Conservation (phyloP, 2,329 filamentous ascomycete genomes). For the Leptodontidium sp. region DNA sequence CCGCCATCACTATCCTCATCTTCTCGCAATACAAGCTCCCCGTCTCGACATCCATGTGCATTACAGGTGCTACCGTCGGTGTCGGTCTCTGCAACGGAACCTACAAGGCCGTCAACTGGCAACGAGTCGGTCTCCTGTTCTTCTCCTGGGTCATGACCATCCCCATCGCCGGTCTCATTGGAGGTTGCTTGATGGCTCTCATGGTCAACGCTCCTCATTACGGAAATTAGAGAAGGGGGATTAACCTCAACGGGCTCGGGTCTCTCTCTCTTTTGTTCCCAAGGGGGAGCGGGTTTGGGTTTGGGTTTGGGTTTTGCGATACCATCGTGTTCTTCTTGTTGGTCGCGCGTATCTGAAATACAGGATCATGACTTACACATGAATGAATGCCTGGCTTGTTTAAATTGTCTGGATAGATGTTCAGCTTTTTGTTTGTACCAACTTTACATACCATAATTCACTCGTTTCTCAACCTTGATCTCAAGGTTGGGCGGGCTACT, state of each 20-base stretch:
- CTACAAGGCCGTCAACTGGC: conserved; percentile 77
- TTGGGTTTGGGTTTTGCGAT: not conserved
- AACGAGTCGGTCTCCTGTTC: conserved; percentile 72
- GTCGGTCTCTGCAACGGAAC: conserved; percentile 81
- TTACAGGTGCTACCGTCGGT: conserved; percentile 80
- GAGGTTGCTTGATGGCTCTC: conserved; percentile 53
- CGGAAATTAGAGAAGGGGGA: not conserved
- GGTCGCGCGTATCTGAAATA: not conserved
- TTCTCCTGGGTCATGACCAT: conserved; percentile 74
- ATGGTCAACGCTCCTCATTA: conserved; percentile 62
- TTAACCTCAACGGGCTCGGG: too few species aligned
- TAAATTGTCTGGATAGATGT: not conserved
- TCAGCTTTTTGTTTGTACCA: not conserved
- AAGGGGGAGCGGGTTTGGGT: not conserved
- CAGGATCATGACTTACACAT: too few species aligned
- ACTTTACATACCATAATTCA: conserved; percentile 1
- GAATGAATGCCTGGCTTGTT: not conserved
- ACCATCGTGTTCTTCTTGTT: not conserved
- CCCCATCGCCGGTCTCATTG: conserved; percentile 47
- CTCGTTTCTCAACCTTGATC: not conserved
- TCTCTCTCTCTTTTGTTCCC: too few species aligned
- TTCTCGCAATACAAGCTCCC: conserved; percentile 80
- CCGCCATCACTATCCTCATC: conserved; percentile 77
- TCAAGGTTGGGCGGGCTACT: too few species aligned
- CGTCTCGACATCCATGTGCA: conserved; percentile 81